Base-by-base conservation (phyloP, 2,329 filamentous ascomycete species). In the Verruconis gallopava region DNA sequence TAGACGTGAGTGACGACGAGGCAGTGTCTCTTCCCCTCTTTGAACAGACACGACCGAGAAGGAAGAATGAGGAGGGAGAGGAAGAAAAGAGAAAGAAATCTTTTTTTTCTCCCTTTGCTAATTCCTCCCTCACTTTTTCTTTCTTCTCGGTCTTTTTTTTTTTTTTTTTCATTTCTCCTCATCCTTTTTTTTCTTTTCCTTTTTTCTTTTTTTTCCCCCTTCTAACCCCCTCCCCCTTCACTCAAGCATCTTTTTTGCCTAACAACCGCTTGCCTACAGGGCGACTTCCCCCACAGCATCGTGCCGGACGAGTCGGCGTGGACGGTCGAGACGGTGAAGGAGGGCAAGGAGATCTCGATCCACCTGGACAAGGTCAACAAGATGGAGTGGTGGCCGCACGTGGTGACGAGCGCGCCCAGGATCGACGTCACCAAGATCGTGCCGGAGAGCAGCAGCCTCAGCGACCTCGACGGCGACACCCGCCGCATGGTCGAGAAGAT, bases 401-500 rank as follows among this genome's bases (percentile, higher is more conserved):
- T 96, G 30, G 74, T 96, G 25, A 93, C 80, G 5, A 65, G 68
- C 4, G 89, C 88, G 3, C 91, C 91, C 48, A 83, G 81, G 64
- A 93, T 98, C 63, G 91, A 98, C 65, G 85, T 93, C 25, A 79
- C 80, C 53, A 95, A 94, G 69, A 96, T 98, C 63, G 76, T 79
- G 58, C 91, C 91, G 17, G 91, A 96, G 65, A 88, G 81, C 59
- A 88, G 81, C 58, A 93, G 86, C 62, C 71, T 98, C 55, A 79
- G 82, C 44, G 91, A 98, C 61, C 69, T 98, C 51, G 89, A 96
- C 57, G 91, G 91, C 47, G 83, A 93, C 71, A 98, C 91, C 42
- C 75, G 91, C 49, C 75, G 79, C 45, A 96, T 98, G 89, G 91
- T 98, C 35, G 91, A 98, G 77, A 98, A 98, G 76, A 98, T 98